These are phyloP conservation scores for Byssochlamys sp. DNA, from an alignment of 2,329 filamentous ascomycete genomes.

Conservation along the genomic window DNA sequence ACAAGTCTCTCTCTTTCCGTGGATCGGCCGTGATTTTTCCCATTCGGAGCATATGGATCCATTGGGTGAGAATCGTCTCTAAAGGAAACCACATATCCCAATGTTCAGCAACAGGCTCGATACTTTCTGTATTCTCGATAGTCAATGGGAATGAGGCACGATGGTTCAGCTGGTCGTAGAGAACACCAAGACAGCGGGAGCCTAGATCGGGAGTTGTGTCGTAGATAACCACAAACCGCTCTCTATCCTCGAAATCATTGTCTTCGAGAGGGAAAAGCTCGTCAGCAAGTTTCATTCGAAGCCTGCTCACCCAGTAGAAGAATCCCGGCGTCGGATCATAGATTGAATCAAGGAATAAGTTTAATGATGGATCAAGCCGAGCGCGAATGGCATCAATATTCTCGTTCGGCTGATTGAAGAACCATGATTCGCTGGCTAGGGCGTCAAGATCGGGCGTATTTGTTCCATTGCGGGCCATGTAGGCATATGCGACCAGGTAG, in stretches of 20 bases:
- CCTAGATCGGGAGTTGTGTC: constrained; percentile 5
- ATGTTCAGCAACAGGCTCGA: constrained; percentile 9
- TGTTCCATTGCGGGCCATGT: constrained; percentile 9
- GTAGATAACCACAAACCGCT: constrained; percentile 10
- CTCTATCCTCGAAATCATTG: constrained; percentile 4
- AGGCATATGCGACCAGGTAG: constrained; percentile 13
- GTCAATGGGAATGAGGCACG: constrained; percentile 1
- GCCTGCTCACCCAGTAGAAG: constrained; percentile 10
- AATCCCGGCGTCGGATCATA: constrained; percentile 5
- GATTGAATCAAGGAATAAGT: constrained; percentile 8
- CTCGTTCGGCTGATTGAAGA: neutral
- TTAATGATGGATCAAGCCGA: constrained; percentile 8
- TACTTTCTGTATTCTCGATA: constrained; percentile 4
- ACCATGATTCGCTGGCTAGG: neutral
- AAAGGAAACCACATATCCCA: constrained; percentile 10
- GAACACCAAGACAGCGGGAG: constrained; percentile 5
- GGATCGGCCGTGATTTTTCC: constrained; percentile 5
- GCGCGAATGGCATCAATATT: constrained; percentile 2
- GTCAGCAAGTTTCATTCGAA: constrained; percentile 4
- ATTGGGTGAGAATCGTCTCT: constrained; percentile 12
- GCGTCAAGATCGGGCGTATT: constrained; percentile 3
- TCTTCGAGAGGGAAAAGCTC: constrained; percentile 1
- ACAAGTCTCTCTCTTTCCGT: neutral
- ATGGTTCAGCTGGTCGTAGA: constrained; percentile 5
- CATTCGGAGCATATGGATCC: constrained; percentile 10